Conservation (phyloP, 2,329 filamentous ascomycete genomes). For the Aspergillus oerlinghausenensis region DNA sequence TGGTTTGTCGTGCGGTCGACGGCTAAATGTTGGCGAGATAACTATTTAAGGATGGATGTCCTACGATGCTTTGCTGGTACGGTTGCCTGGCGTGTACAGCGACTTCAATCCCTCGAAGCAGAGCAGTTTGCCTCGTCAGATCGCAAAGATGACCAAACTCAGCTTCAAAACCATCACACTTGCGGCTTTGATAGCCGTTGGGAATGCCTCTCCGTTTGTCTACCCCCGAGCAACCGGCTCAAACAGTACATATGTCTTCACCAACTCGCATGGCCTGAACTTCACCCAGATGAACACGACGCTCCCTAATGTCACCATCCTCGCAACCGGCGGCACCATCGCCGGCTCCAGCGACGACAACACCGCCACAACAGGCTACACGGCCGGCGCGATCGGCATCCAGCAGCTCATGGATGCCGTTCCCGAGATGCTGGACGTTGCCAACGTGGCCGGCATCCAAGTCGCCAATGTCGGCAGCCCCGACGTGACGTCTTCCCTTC, state of each 20-base stretch:
- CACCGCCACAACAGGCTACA: slow-evolving; percentile 24
- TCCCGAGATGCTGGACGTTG: slow-evolving; percentile 22
- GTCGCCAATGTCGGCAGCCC: slow-evolving; percentile 24
- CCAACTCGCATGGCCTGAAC: slow-evolving; percentile 22
- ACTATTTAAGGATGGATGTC: not conserved
- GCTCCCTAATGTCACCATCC: slow-evolving; percentile 23
- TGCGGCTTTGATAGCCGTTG: slow-evolving; percentile 14
- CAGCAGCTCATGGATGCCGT: slow-evolving; percentile 21
- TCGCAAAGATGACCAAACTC: slow-evolving; percentile 1
- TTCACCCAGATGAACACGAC: slow-evolving; percentile 23
- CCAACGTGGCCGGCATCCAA: slow-evolving; percentile 25
- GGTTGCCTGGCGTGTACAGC: not conserved
- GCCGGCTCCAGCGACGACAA: slow-evolving; percentile 21
- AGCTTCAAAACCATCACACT: slow-evolving; percentile 13
- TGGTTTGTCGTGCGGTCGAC: not conserved
- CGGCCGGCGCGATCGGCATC: slow-evolving; percentile 20
- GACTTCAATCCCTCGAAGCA: not conserved
- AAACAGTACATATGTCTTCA: slow-evolving; percentile 17
- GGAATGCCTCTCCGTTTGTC: slow-evolving; percentile 19
- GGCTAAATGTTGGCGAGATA: not conserved
- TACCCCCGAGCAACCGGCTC: slow-evolving; percentile 12
- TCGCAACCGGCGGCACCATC: slow-evolving; percentile 24
- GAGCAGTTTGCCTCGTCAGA: not conserved
- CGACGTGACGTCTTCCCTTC: slow-evolving; percentile 20
- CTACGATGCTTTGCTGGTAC: not conserved